A percentile compares a stretch with the other conserved stretches of the same genome.
These are phyloP conservation scores for Puccinia horiana DNA, from an alignment of 1,284 basidiomycete genomes.

Conservation along the genomic window DNA sequence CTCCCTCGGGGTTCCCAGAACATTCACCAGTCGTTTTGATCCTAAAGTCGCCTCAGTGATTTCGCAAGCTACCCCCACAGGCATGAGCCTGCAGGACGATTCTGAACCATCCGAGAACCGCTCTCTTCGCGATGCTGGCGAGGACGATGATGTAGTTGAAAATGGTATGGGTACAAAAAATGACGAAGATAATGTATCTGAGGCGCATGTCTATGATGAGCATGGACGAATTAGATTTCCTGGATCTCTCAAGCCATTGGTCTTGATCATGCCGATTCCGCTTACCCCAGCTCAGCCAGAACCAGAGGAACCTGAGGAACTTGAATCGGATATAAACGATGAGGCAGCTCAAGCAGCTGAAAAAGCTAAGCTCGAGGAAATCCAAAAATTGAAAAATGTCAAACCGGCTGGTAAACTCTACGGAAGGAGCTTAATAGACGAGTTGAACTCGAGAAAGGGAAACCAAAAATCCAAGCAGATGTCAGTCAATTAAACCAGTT, in stretches of 20 bases:
- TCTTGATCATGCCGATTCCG: slow-evolving; percentile 44
- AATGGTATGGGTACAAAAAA: background rate
- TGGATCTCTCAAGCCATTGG: slow-evolving; percentile 32
- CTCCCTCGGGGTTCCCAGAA: slow-evolving; percentile 23
- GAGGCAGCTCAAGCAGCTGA: background rate
- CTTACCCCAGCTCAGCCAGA: slow-evolving; percentile 39
- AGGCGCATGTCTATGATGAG: slow-evolving; percentile 41
- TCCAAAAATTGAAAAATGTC: slow-evolving; percentile 3
- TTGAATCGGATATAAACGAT: background rate
- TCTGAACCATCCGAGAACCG: slow-evolving; percentile 3
- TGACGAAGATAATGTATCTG: slow-evolving; percentile 5
- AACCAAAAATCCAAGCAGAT: slow-evolving; percentile 40
- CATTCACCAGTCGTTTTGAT: slow-evolving; percentile 47
- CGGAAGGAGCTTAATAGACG: slow-evolving; percentile 46
- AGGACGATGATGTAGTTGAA: background rate
- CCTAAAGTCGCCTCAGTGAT: slow-evolving; percentile 42
- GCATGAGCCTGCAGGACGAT: slow-evolving; percentile 15
- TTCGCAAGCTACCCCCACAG: background rate
- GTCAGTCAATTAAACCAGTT: slow-evolving; percentile 3
- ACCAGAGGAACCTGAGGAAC: slow-evolving; percentile 18
- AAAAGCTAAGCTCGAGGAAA: slow-evolving; percentile 20
- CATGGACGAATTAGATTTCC: slow-evolving; percentile 47
- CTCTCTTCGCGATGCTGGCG: background rate
- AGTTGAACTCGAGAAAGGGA: slow-evolving; percentile 45
- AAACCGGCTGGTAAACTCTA: slow-evolving; percentile 43